These are phyloP conservation scores for Talaromyces amestolkiae DNA, from an alignment of 2,329 filamentous ascomycete genomes.

Conservation along the genomic window DNA sequence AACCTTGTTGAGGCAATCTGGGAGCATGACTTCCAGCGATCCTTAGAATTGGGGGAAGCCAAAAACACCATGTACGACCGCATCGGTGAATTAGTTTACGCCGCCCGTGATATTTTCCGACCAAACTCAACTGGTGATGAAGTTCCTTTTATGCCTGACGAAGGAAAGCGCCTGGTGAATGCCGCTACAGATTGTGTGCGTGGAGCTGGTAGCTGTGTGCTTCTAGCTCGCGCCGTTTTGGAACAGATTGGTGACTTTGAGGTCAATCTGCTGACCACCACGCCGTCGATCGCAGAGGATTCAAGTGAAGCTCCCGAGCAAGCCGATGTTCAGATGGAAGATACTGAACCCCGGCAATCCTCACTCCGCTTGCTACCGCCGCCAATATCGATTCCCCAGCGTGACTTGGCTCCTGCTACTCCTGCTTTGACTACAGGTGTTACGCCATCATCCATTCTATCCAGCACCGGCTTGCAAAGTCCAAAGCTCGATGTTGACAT, in stretches of 20 bases:
- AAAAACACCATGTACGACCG: conserved; percentile 75
- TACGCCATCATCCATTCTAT: conserved; percentile 44
- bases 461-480: conserved; percentile 37
- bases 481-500: conserved; percentile 30
- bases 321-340: conserved; percentile 21
- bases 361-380: conserved; percentile 45
- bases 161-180: conserved; percentile 70
- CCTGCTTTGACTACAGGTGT: conserved; percentile 37
- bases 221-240: conserved; percentile 79
- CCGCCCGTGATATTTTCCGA: conserved; percentile 75
- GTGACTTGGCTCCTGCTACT: conserved; percentile 34
- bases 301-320: conserved; percentile 26
- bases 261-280: conserved; percentile 58
- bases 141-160: conserved; percentile 75
- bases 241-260: conserved; percentile 91
- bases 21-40: conserved; percentile 68
- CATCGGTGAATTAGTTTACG: conserved; percentile 75
- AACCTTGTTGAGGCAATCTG: conserved; percentile 79
- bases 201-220: conserved; percentile 85
- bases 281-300: conserved; percentile 18
- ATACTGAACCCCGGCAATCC: conserved; percentile 27
- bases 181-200: conserved; percentile 86
- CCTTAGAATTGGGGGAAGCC: conserved; percentile 64
- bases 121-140: conserved; percentile 67
- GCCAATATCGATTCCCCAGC: conserved; percentile 44